These are phyloP conservation scores for Aspergillus neoniger DNA, from an alignment of 2,329 filamentous ascomycete species.

Conservation along the genomic window DNA sequence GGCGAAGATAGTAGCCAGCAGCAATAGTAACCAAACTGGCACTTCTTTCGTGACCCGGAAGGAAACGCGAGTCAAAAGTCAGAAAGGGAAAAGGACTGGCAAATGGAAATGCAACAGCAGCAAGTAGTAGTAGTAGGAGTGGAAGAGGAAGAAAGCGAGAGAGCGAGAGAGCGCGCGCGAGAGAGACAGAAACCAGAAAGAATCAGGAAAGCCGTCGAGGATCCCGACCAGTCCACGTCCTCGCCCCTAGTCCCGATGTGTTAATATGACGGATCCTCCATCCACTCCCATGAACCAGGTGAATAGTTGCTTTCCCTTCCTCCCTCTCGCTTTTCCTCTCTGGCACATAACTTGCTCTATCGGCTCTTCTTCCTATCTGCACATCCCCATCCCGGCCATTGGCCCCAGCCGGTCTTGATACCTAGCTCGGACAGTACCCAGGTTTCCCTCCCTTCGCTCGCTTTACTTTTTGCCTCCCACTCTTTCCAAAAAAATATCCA, in stretches of 20 bases:
- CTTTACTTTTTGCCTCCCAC: not conserved
- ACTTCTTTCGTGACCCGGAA: conserved; percentile 1
- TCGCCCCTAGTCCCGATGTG: conserved; percentile 44
- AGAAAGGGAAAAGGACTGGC: conserved; percentile 16
- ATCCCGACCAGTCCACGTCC: conserved; percentile 37
- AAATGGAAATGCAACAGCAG: conserved; percentile 11
- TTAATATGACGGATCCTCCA: conserved; percentile 46
- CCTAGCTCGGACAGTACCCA: no score
- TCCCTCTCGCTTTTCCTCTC: conserved; percentile 8
- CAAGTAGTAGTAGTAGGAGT: no score
- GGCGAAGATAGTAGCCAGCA: conserved; percentile 4
- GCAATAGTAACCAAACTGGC: not conserved
- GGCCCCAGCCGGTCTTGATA: no score
- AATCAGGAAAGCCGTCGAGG: conserved; percentile 35
- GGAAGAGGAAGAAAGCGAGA: not conserved
- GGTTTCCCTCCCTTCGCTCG: no score
- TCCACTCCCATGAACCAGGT: conserved; percentile 30
- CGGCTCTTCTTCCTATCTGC: no score
- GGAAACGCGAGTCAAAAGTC: conserved; percentile 12
- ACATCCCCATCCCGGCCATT: no score
- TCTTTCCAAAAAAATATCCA: not conserved
- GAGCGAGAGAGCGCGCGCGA: conserved; percentile 2
- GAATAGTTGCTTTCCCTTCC: conserved; percentile 13
- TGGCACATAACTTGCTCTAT: not conserved
- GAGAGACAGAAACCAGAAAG: conserved; percentile 18